phyloP scores from a whole-genome alignment of 805 yeast species.

The Kazachstania viticola region DNA sequence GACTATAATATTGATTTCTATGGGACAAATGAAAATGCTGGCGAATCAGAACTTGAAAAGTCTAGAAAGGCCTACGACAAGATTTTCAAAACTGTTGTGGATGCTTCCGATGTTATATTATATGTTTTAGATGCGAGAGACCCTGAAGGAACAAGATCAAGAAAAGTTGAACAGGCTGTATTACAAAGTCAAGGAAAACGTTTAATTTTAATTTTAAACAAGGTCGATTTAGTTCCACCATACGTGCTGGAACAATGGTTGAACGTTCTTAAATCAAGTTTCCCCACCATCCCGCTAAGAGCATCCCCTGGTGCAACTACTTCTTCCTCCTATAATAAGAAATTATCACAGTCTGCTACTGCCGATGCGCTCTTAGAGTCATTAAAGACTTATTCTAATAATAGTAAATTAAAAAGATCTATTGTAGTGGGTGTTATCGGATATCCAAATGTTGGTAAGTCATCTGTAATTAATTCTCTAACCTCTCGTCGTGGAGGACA shows the following conservation, averaged over 20 bases:
- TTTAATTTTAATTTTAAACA: constrained; percentile 75
- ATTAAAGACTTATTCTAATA: constrained; percentile 73
- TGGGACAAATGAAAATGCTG: constrained; percentile 35
- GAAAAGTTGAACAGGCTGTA: constrained; percentile 83
- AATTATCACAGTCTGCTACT: constrained; percentile 58
- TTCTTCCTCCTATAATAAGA: constrained; percentile 58
- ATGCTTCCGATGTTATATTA: constrained; percentile 78
- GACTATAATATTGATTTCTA: constrained; percentile 38
- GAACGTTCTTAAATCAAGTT: constrained; percentile 60
- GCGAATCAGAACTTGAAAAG: constrained; percentile 45
- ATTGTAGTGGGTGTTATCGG: constrained; percentile 93
- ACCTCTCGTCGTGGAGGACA: constrained; percentile 62
- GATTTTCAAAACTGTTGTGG: constrained; percentile 86
- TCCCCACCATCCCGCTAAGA: constrained; percentile 86
- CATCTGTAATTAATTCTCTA: constrained; percentile 84
- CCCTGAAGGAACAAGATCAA: constrained; percentile 89
- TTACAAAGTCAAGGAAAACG: constrained; percentile 67
- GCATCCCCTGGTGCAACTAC: constrained; percentile 69
- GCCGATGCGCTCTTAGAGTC: constrained; percentile 67
- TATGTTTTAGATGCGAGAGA: constrained; percentile 97
- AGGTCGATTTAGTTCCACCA: constrained; percentile 87
- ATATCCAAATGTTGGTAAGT: constrained; percentile 94
- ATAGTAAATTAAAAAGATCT: constrained; percentile 77
- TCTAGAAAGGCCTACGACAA: constrained; percentile 89
- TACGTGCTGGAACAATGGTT: constrained; percentile 78